Percentiles rank a stretch among this genome's conserved stretches.
phyloP scores from a whole-genome alignment of 768 basidiomycete genomes.

The Calvatia gigantea region DNA sequence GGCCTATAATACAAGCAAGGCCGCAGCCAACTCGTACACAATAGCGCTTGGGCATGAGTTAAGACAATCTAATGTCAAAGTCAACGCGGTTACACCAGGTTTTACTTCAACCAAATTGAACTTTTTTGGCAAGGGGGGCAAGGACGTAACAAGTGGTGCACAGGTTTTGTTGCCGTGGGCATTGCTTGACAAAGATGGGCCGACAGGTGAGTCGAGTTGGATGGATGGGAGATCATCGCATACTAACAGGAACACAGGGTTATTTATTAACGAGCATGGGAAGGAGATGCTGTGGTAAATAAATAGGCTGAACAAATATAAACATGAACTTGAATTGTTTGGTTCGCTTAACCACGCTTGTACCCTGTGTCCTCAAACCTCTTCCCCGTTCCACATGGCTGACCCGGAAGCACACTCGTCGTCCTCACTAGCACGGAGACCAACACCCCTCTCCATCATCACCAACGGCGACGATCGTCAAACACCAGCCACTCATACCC shows the following conservation, averaged over 20 bases:
- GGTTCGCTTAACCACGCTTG: background rate
- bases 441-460: background rate
- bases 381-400: slow-evolving; percentile 1
- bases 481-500: background rate
- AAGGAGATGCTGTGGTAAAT: slow-evolving; percentile 32
- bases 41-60: slow-evolving; percentile 65
- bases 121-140: slow-evolving; percentile 32
- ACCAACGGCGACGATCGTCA: background rate
- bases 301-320: slow-evolving; percentile 4
- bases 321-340: background rate
- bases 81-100: slow-evolving; percentile 64
- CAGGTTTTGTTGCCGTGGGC: slow-evolving; percentile 35
- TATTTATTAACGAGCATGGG: slow-evolving; percentile 32
- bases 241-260: slow-evolving; percentile 16
- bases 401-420: background rate
- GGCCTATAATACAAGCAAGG: slow-evolving; percentile 70
- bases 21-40: slow-evolving; percentile 58
- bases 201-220: slow-evolving; percentile 27
- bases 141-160: slow-evolving; percentile 32
- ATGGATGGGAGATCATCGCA: background rate
- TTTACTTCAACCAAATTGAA: slow-evolving; percentile 45
- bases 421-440: background rate
- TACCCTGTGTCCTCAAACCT: slow-evolving; percentile 1
- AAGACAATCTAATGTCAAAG: slow-evolving; percentile 46
- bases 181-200: slow-evolving; percentile 35